Evolutionary conservation across 1,139 yeast species (phyloP).

Genomic region (Debaryomyces singareniensis): DNA sequence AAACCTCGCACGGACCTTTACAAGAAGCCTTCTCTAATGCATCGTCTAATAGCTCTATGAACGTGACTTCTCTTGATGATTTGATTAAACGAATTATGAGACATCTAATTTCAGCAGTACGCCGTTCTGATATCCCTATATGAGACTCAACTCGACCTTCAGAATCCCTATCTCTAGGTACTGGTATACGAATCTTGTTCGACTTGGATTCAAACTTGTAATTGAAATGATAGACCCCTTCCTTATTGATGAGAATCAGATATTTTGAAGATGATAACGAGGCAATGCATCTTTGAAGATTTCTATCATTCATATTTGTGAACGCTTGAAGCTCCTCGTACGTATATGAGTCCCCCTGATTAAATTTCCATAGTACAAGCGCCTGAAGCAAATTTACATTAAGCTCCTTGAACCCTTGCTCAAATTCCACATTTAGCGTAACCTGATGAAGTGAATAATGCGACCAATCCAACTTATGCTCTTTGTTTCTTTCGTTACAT

Average conservation of each 20-base stretch:
- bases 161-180: conserved; percentile 20
- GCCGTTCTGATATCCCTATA: conserved; percentile 8
- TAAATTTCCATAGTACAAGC: conserved; percentile 24
- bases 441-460: conserved; percentile 31
- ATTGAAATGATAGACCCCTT: conserved; percentile 16
- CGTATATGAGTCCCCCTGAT: conserved; percentile 13
- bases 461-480: conserved; percentile 25
- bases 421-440: conserved; percentile 21
- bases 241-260: conserved; percentile 16
- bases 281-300: conserved; percentile 20
- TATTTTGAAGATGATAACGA: conserved; percentile 27
- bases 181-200: conserved; percentile 24
- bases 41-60: conserved; percentile 20
- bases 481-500: conserved; percentile 12
- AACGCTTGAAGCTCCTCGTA: conserved; percentile 13
- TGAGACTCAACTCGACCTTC: conserved; percentile 3
- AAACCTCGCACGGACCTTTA: conserved; percentile 22
- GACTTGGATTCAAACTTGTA: conserved; percentile 22
- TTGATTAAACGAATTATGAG: conserved; percentile 30
- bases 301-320: conserved; percentile 21
- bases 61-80: conserved; percentile 12
- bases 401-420: conserved; percentile 27
- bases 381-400: conserved; percentile 36
- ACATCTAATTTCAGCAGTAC: conserved; percentile 25
- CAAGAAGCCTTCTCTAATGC: conserved; percentile 15